Conservation (phyloP, 2,329 filamentous ascomycete genomes). For the Neurospora sp. region DNA sequence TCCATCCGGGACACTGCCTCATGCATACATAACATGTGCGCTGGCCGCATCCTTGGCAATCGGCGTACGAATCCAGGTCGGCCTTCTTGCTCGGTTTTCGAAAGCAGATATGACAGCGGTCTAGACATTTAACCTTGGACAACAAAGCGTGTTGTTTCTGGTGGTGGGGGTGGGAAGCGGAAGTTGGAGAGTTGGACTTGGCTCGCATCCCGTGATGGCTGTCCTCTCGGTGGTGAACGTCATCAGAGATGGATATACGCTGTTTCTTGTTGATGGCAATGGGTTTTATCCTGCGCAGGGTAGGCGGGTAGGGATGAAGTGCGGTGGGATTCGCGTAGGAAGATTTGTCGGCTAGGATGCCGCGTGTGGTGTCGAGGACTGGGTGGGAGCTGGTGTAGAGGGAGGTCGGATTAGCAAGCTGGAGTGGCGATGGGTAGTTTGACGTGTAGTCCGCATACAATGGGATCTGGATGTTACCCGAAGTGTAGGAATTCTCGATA, state of each 20-base stretch:
- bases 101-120: constrained; percentile 55
- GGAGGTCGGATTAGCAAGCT: constrained; percentile 1
- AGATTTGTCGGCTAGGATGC: constrained; percentile 4
- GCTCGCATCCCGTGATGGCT: neutral
- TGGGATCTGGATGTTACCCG: constrained; percentile 6
- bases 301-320: constrained; percentile 3
- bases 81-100: constrained; percentile 54
- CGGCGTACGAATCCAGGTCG: constrained; percentile 56
- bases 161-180: neutral
- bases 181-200: constrained; percentile 1
- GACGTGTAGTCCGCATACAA: constrained; percentile 11
- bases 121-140: constrained; percentile 9
- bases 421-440: neutral
- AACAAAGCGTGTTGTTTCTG: neutral
- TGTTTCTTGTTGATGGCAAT: constrained; percentile 13
- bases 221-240: constrained; percentile 2
- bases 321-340: neutral
- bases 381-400: constrained; percentile 3
- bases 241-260: constrained; percentile 6
- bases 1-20: constrained; percentile 48
- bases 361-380: constrained; percentile 2
- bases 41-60: constrained; percentile 52
- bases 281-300: constrained; percentile 13
- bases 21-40: constrained; percentile 63
- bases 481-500: constrained; percentile 5